Percentiles rank a stretch among this genome's conserved stretches.
phyloP scores from a whole-genome alignment of 768 basidiomycete genomes.

The Exsudoporus frostii region DNA sequence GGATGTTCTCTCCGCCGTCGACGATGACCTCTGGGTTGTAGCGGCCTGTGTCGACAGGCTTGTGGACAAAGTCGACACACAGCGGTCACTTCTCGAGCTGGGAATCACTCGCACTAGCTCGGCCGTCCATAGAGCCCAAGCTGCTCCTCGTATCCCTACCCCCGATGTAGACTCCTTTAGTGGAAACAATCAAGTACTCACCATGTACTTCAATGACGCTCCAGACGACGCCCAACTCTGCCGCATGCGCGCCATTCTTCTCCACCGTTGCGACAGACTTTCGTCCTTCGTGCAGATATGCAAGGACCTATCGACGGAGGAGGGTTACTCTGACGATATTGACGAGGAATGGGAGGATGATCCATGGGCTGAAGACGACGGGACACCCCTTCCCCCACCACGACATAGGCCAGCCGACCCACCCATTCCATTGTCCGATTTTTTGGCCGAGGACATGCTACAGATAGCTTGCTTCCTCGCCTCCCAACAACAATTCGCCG shows the following conservation, averaged over 20 bases:
- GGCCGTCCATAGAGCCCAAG: conserved; percentile 47
- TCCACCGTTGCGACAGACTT: conserved; percentile 64
- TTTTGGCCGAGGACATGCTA: conserved; percentile 59
- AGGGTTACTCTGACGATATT: conserved; percentile 29
- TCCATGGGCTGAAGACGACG: conserved; percentile 61
- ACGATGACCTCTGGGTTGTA: conserved; percentile 74
- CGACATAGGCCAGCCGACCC: conserved; percentile 29
- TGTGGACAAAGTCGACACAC: conserved; percentile 52
- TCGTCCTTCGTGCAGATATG: conserved; percentile 70
- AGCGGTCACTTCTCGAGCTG: conserved; percentile 56
- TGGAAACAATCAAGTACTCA: conserved; percentile 29
- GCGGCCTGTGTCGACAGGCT: conserved; percentile 72
- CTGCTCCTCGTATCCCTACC: conserved; percentile 30
- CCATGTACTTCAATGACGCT: conserved; percentile 53
- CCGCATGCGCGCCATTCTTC: conserved; percentile 61
- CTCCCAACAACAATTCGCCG: conserved; percentile 52
- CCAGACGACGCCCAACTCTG: conserved; percentile 64
- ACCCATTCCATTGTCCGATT: conserved; percentile 55
- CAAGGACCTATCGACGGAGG: conserved; percentile 35
- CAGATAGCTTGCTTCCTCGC: conserved; percentile 65
- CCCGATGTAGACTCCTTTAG: conserved; percentile 16
- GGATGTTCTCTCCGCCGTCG: conserved; percentile 45
- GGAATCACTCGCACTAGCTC: conserved; percentile 59
- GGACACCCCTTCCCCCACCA: conserved; percentile 23
- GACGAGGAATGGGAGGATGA: conserved; percentile 51